Evolutionary conservation across 108 stramenopile genomes (phyloP), one percentile per base, ranked within the genome.

Genomic region (Mediolabrus comicus): DNA sequence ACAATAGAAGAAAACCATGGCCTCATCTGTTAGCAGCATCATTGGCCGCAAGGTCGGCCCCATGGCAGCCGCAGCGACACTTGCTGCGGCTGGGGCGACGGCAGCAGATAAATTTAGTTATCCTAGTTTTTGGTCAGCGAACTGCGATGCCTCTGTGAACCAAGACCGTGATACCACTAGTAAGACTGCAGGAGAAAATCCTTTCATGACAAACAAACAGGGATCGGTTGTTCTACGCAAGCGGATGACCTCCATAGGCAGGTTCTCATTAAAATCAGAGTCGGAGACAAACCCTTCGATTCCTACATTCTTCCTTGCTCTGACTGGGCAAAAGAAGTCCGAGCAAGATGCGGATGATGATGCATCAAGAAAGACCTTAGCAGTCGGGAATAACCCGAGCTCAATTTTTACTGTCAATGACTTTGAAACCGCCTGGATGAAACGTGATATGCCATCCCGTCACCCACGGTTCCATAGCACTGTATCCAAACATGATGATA

Each of bases 171-270:
- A 24, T 22, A 43, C n/a, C 6, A 6, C 41, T 17, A 43, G 4
- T 17, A n/a, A n/a, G 17, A 17, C 17, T 14, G 3, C 19, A 22
- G 49, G 2, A 43, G 22, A n/a, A 28, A 30, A 36, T 64, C 46
- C 35, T 64, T 29, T 49, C 9, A 29, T 46, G 43, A 32, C 35
- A 36, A 27, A 53, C 13, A 53, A 26, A 29, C 36, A 62, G 0
- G 61, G 16, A 25, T 33, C 53, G 31, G 58, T 38, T n/a, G 62
- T 56, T 24, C 27, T 71, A 2, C 41, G 32, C 83, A 74, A 4
- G 78, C 89, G 66, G 84, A 92, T 92, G 88, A 92, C 94, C 25
- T 86, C 83, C 24, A 84, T 95, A 31, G 94, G 94, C 27, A 71
- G 89, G 33, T 92, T 95, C 63, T 86, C 88, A 11, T 38, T 89